A percentile compares a stretch with the other conserved stretches of the same genome.
phyloP scores from a whole-genome alignment of 2,329 filamentous ascomycete species.

The Fusarium nygamai region DNA sequence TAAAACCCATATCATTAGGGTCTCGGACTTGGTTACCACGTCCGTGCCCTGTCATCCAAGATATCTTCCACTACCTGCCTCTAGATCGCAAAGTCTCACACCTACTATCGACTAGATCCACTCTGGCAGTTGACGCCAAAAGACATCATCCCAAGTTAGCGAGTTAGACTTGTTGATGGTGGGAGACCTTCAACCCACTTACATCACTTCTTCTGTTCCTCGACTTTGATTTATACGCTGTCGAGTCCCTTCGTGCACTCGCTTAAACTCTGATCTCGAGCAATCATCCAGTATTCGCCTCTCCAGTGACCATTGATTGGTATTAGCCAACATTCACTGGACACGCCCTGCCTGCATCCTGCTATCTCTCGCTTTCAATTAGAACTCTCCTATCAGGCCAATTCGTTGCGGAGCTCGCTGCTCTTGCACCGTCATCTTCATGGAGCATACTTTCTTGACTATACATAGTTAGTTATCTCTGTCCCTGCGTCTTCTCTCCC shows the following conservation, averaged over 20 bases:
- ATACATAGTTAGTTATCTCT: slow-evolving; percentile 76
- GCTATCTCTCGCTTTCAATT: background rate
- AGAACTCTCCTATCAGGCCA: slow-evolving; percentile 1
- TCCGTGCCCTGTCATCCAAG: slow-evolving; percentile 19
- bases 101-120: slow-evolving; percentile 11
- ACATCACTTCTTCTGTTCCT: slow-evolving; percentile 19
- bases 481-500: background rate
- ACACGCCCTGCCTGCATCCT: background rate
- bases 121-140: slow-evolving; percentile 33
- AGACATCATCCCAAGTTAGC: slow-evolving; percentile 23
- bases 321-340: slow-evolving; percentile 25
- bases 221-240: background rate
- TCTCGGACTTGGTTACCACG: background rate
- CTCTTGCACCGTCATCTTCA: slow-evolving; percentile 46
- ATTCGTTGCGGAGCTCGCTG: slow-evolving; percentile 26
- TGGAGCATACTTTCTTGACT: slow-evolving; percentile 91
- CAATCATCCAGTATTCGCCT: background rate
- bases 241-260: slow-evolving; percentile 2
- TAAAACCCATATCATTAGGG: slow-evolving; percentile 2
- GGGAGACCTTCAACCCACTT: slow-evolving; percentile 29
- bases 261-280: background rate
- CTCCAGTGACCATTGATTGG: slow-evolving; percentile 19
- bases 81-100: background rate
- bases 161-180: slow-evolving; percentile 23
- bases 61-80: slow-evolving; percentile 5